Base-by-base conservation (phyloP, 257 asterid genomes). In the Plantago ovata region DNA sequence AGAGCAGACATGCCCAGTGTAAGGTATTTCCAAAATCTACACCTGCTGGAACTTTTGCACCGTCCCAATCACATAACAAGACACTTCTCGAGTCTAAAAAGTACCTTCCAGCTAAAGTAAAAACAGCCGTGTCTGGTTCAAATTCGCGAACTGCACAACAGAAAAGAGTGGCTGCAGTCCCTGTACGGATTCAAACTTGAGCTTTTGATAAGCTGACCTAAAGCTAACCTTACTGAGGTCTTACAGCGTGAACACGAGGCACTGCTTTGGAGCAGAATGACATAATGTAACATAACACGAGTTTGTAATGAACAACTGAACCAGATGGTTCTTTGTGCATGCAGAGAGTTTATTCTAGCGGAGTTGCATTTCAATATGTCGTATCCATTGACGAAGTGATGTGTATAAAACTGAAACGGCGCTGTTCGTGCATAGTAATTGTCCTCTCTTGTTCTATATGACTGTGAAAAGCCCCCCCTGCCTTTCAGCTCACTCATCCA, bases 1-100 rank as follows among this genome's bases (percentile, higher is more conserved):
- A 78, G 39, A 79, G 73, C 64, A 75, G 91, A 59, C 95, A 81
- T 19, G 28, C 47, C 0, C 84, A 23, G 10, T 77, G 81, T 54
- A 79, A 72, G 71, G 60, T 65, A 40, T 66, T 66, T 49, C 84
- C 87, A 23, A 81, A 73, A 64, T 72, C 90, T 38, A 39, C 64
- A 13, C 49, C 68, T 67, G 79, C 64, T 24, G 79, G 66, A 58
- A 65, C 60, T 52, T 65, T 73, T 56, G 33, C 65, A 53, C 45
- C 68, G 44, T 48, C 71, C 38, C 69, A 65, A 58, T 70, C 51
- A 56, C 64, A 52, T 53, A 53, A 42, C 14, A 75, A 65, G 66
- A 77, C 59, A 55, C 61, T 70, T 1, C 33, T 63, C n/a, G 75
- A 62, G 43, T 48, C 63, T 18, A 62, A 59, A 67, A 58, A 48